Evolutionary conservation across 2,329 filamentous ascomycete species (phyloP), one percentile per base, ranked within the genome.

Genomic region (Metarhizium robertsii): DNA sequence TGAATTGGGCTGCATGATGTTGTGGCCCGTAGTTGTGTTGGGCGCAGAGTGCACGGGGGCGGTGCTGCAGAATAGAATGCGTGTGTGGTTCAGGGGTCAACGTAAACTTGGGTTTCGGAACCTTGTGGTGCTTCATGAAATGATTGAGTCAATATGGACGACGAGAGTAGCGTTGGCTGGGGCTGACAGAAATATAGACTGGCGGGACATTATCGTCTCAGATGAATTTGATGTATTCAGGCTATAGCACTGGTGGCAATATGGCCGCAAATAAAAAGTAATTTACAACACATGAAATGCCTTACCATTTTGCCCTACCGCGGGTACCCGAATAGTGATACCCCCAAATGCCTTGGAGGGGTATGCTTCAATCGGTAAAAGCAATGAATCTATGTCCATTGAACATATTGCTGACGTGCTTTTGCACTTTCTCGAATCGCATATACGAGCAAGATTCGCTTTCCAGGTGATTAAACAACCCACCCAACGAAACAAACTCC

Each of bases 11-110:
- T 68, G 63, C 54, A 64, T 70, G 18, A 68, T 71, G 55, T 63
- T 70, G 34, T 71, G 69, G 69, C 67, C 68, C 2, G 65, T 64
- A 3, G 62, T 71, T 38, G 65, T 71, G 2, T 61, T 71, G 3
- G 69, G 66, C 2, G 68, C 68, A 5, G 69, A 71, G 51, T 71
- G 69, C 47, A 57, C 64, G 38, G 58, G 56, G 3, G 48, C 51
- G 6, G 61, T 60, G 30, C 55, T 69, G 34, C 66, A 68, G 55
- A 51, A 53, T 25, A 61, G 65, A 2, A 69, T 71, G 64, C 57
- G 63, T 10, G 57, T 57, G 14, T 69, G 63, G 59, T 71, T 70
- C 55, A 61, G 60, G 16, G 56, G 60, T 2, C 68, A 71, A 59
- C 61, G 62, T n/a, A 65, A 64, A 7, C 62, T 71, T 20, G 69